These are phyloP conservation scores for Irpex sp. DNA, from an alignment of 1,284 basidiomycete genomes.

Conservation along the genomic window DNA sequence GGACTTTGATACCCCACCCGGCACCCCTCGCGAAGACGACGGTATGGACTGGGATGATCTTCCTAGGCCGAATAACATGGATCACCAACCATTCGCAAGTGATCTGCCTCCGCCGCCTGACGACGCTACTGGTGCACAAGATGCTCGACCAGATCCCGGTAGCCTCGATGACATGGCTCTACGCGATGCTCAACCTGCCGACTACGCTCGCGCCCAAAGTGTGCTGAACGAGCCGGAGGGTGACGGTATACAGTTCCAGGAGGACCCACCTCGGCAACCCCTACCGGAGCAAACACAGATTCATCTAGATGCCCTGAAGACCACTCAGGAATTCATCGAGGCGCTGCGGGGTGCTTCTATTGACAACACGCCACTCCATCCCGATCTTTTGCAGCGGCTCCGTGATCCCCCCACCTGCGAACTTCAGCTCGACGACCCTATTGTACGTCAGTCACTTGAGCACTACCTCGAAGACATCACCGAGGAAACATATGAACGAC, in stretches of 20 bases:
- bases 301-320: conserved; percentile 6
- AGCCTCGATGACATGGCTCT: background rate
- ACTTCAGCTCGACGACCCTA: conserved; percentile 16
- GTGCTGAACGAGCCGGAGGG: too few relatives aligned
- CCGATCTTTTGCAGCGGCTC: conserved; percentile 19
- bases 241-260: background rate
- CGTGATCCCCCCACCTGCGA: conserved; percentile 19
- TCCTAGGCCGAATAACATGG: too few relatives aligned
- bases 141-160: background rate
- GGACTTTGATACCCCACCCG: too few relatives aligned
- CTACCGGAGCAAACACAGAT: background rate
- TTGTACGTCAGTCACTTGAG: conserved; percentile 18
- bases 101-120: too few relatives aligned
- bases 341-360: conserved; percentile 14
- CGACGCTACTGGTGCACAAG: too few relatives aligned
- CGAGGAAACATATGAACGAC: conserved; percentile 18
- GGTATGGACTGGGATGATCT: background rate
- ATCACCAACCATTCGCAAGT: too few relatives aligned
- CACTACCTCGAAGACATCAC: conserved; percentile 22
- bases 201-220: too few relatives aligned
- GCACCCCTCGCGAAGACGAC: too few relatives aligned
- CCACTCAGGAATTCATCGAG: conserved; percentile 12
- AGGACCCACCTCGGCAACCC: background rate
- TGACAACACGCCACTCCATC: conserved; percentile 17
- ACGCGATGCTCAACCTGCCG: too few relatives aligned